Evolutionary conservation across 1,284 basidiomycete genomes (phyloP), one percentile per base, ranked within the genome.

Genomic region (Agroathelia rolfsii): DNA sequence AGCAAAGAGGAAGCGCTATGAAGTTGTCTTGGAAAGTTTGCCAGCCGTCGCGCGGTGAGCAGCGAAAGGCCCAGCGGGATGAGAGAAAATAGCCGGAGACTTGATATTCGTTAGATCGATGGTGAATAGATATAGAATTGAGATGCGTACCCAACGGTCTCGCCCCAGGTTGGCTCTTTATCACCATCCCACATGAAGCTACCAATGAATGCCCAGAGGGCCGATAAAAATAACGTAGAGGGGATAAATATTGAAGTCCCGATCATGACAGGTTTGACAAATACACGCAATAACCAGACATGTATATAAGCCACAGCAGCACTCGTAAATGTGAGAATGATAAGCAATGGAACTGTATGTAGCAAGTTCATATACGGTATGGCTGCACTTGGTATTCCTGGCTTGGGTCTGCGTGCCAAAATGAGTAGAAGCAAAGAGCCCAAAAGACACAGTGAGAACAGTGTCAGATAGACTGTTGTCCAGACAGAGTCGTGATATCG

Each of bases 121-220:
- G 28, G 14, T 24, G 32, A 13, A 16, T 8, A 8, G 25, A 18
- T 27, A 18, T 20, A 35, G 22, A 28, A 29, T 28, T 24, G 3
- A 30, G 30, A 22, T 11, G 62, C 77, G 56, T 56, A 71, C 76
- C 88, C 89, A 47, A 84, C 75, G 39, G 76, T 83, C 56, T 83
- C 82, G 41, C 84, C 85, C 67, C 77, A 82, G 7, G 80, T 80
- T 18, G 76, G 75, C 38, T 73, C 76, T 18, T 62, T 60, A 36
- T 74, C 68, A 9, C 64, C 72, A 40, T 82, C 76, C 64, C 81
- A 82, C 66, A 90, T 84, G 47, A 94, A 94, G 49, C 86, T 89
- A 18, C 86, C 90, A 6, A 81, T 69, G 46, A 94, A 86, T 2
- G 87, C 86, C 81, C 87, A 92, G 35, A 88, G 56, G 11, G 87